These are phyloP conservation scores for Blastomyces percursus DNA, from an alignment of 2,329 filamentous ascomycete genomes.

Conservation along the genomic window DNA sequence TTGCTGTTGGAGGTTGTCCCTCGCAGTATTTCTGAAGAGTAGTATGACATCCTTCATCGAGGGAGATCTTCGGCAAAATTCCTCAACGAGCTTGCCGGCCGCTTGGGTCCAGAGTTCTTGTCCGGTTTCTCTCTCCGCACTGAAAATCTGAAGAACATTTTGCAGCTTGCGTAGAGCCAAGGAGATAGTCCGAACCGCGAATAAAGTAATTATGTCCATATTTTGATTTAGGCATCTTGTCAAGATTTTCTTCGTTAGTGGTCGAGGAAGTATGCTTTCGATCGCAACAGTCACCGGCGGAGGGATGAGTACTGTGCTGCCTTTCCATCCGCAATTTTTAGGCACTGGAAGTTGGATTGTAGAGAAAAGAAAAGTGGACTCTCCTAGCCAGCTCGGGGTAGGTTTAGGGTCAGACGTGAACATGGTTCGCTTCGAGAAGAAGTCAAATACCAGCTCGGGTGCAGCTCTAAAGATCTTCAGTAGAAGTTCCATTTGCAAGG, in stretches of 20 bases:
- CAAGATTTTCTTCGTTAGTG: constrained; percentile 68
- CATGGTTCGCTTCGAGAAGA: constrained; percentile 67
- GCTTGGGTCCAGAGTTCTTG: constrained; percentile 58
- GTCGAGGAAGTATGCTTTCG: constrained; percentile 75
- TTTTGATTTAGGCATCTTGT: constrained; percentile 68
- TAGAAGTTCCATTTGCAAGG: constrained; percentile 69
- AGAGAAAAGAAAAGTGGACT: constrained; percentile 77
- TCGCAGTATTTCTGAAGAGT: constrained; percentile 57
- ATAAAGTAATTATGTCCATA: constrained; percentile 70
- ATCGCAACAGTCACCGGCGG: constrained; percentile 70
- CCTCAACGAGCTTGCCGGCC: constrained; percentile 53
- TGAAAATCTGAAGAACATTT: constrained; percentile 51
- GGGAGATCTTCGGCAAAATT: constrained; percentile 69
- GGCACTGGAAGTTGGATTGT: constrained; percentile 66
- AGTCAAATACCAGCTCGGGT: constrained; percentile 79
- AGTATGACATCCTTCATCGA: constrained; percentile 69
- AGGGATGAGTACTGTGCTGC: constrained; percentile 53
- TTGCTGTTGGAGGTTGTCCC: constrained; percentile 61
- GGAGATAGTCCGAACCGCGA: constrained; percentile 68
- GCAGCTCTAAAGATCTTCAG: constrained; percentile 67
- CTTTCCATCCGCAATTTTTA: constrained; percentile 55
- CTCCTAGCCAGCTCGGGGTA: constrained; percentile 89
- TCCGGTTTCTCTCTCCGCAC: constrained; percentile 34
- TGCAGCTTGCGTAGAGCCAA: constrained; percentile 69
- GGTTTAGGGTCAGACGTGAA: constrained; percentile 87